Conservation (phyloP, 768 basidiomycete genomes). For the Auriscalpium orientale region DNA sequence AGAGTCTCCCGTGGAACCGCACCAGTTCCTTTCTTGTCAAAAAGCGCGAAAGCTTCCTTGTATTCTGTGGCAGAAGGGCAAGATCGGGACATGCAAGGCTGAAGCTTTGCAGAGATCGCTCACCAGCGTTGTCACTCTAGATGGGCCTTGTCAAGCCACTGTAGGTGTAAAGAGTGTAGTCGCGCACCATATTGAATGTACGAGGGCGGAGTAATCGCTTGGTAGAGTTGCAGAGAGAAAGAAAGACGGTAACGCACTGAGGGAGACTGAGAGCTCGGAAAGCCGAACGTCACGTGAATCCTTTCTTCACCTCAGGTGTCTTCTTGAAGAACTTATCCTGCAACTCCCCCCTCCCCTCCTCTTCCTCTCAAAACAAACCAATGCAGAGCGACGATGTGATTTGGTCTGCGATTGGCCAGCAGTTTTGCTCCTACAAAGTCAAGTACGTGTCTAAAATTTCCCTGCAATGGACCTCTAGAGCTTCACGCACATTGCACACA, state of each 20-base stretch:
- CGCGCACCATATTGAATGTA: too few species aligned
- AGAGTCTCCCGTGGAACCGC: conserved; percentile 81
- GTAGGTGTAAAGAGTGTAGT: too few species aligned
- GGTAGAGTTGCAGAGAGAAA: too few species aligned
- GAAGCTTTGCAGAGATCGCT: neutral
- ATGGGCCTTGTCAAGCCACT: too few species aligned
- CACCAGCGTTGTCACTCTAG: neutral
- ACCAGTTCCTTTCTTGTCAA: conserved; percentile 94
- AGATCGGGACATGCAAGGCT: neutral
- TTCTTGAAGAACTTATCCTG: neutral
- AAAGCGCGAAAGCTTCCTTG: conserved; percentile 95
- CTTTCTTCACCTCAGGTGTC: neutral
- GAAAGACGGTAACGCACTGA: too few species aligned
- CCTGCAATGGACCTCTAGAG: conserved; percentile 2
- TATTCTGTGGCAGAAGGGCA: conserved; percentile 49
- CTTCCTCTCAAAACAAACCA: neutral
- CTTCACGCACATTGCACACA: neutral
- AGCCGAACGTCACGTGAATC: neutral
- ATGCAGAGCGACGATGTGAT: conserved; percentile 99
- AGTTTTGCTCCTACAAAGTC: conserved; percentile 99
- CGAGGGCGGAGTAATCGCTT: too few species aligned
- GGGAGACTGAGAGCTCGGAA: too few species aligned
- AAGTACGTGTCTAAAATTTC: conserved; percentile 52
- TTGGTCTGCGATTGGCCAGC: conserved; percentile 90
- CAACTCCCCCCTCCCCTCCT: neutral